Evolutionary conservation across 495 filamentous ascomycete genomes (phyloP), one percentile per base, ranked within the genome.

Genomic region (Rhizodiscina lignyota): DNA sequence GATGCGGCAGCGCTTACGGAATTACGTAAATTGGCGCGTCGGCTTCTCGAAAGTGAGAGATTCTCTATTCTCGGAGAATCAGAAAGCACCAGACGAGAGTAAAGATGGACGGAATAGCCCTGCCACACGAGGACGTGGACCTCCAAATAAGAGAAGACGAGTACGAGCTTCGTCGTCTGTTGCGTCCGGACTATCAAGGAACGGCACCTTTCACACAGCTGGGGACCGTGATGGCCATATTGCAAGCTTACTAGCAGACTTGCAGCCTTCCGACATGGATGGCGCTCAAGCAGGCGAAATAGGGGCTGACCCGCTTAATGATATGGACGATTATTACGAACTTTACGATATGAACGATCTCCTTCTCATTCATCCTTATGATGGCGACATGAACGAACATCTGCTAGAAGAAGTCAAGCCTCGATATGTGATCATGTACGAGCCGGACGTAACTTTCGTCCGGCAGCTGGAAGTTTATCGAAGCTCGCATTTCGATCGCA

Each of bases 351-450:
- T 87, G 77, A 70, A 83, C 29, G 77, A 93, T 44, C 61, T 96
- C 18, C 67, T 94, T 16, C 71, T 94, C 32, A 64, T 94, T 28
- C 89, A 96, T 55, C 80, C 89, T 2, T 97, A 92, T 53, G 79
- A 82, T 49, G 89, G 85, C 6, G 89, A 97, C 51, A 80, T 85
- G 66, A 91, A 96, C 58, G 91, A 96, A 47, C 82, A 93, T 54
- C 64, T 96, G 16, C 67, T 97, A 1, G 91, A 96, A 51, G 89
- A 97, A 58, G 63, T 85, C 38, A 83, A 79, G 36, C 89, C 89
- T 1, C 74, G 80, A 26, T 96, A 93, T 55, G 83, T 97, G 30
- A 80, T 97, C 50, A 96, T 97, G 89, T 97, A 94, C 54, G 87
- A 94, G 51, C 85, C 91, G 13, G 86, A 94, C 46, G 70, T 85